A percentile compares a stretch with the other conserved stretches of the same genome.
phyloP scores from a whole-genome alignment of 2,329 filamentous ascomycete species.

The Purpureocillium takamizusanense region DNA sequence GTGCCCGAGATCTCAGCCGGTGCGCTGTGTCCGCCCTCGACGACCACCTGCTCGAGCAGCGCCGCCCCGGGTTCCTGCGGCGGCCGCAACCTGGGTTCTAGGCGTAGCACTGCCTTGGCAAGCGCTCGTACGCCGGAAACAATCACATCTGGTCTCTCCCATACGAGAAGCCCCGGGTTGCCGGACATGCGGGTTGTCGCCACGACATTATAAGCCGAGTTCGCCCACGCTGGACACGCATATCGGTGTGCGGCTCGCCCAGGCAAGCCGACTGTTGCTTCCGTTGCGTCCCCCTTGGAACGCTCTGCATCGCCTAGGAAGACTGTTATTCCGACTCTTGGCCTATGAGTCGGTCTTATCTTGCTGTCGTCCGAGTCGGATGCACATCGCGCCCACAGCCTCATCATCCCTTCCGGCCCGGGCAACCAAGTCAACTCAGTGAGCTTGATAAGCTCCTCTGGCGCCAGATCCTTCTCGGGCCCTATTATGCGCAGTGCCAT shows the following conservation, averaged over 20 bases:
- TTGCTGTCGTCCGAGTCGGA: conserved; percentile 19
- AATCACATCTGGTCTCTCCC: conserved; percentile 39
- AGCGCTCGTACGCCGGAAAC: conserved; percentile 30
- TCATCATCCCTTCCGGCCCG: conserved; percentile 50
- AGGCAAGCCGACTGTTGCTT: conserved; percentile 9
- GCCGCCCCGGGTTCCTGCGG: conserved; percentile 14
- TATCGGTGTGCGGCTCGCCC: conserved; percentile 21
- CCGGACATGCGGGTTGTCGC: conserved; percentile 29
- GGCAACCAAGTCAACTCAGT: conserved; percentile 58
- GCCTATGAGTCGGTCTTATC: conserved; percentile 17
- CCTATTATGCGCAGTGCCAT: conserved; percentile 33
- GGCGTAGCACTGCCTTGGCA: conserved; percentile 26
- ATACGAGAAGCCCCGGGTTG: conserved; percentile 34
- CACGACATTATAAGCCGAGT: conserved; percentile 31
- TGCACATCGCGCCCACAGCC: conserved; percentile 43
- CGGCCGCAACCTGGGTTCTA: conserved; percentile 27
- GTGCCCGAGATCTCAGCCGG: conserved; percentile 10
- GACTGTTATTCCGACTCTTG: conserved; percentile 37
- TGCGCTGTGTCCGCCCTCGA: conserved; percentile 9
- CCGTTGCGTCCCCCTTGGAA: neutral
- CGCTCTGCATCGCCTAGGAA: conserved; percentile 28
- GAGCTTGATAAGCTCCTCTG: conserved; percentile 49
- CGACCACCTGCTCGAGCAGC: conserved; percentile 24
- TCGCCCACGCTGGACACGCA: conserved; percentile 40
- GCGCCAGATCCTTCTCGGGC: conserved; percentile 31